These are phyloP conservation scores for Schrenkiella parvula DNA, from an alignment of 345 rosid genomes.

Conservation along the genomic window DNA sequence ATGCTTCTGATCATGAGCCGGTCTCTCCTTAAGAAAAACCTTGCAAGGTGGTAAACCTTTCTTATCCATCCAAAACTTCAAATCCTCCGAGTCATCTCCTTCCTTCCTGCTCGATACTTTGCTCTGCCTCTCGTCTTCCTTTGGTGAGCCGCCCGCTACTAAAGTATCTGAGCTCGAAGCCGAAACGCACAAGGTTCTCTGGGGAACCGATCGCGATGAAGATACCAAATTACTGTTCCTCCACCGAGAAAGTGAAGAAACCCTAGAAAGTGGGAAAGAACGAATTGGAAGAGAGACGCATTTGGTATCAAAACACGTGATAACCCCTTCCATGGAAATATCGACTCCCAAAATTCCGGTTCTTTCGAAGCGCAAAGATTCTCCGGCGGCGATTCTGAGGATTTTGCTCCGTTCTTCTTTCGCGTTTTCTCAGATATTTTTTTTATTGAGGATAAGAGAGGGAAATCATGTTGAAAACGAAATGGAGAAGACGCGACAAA, in stretches of 20 bases:
- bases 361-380: background rate
- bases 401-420: background rate
- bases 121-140: slow-evolving; percentile 37
- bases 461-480: slow-evolving; percentile 38
- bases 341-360: background rate
- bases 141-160: slow-evolving; percentile 51
- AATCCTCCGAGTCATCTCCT: slow-evolving; percentile 49
- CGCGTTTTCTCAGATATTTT: slow-evolving; percentile 7
- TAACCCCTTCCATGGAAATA: slow-evolving; percentile 34
- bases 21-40: slow-evolving; percentile 69
- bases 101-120: slow-evolving; percentile 48
- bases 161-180: slow-evolving; percentile 66
- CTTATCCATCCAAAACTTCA: slow-evolving; percentile 90
- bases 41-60: slow-evolving; percentile 90
- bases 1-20: slow-evolving; percentile 60
- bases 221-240: slow-evolving; percentile 28
- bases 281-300: slow-evolving; percentile 45
- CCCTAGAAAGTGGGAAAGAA: slow-evolving; percentile 33
- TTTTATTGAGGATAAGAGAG: slow-evolving; percentile 30
- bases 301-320: slow-evolving; percentile 39
- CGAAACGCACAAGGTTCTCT: slow-evolving; percentile 28
- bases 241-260: slow-evolving; percentile 29
- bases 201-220: slow-evolving; percentile 33
- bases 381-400: slow-evolving; percentile 31
- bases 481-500: slow-evolving; percentile 19